Evolutionary conservation across 148 eudicot genomes (phyloP), one percentile per base, ranked within the genome.

Genomic region (Cornus suecica): DNA sequence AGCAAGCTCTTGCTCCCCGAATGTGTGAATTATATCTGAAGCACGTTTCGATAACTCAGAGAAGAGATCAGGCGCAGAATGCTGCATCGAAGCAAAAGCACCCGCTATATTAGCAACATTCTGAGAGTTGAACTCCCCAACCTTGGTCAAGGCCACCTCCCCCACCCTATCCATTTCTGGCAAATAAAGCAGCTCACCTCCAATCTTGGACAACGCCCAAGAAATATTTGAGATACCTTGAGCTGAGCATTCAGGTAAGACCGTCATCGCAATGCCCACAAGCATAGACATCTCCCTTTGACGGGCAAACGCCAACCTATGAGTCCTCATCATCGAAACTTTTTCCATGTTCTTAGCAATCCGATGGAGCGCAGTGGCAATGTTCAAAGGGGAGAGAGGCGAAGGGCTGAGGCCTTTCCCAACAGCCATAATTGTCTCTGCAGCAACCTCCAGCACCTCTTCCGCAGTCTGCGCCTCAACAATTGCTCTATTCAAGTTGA

Each of bases 271-370:
- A 79, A 93, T 88, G 42, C 91, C 93, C 70, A 95, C 94, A 76
- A 95, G 97, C 97, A 95, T 89, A 67, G 85, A 91, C 97, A 95
- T 95, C 80, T 92, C 97, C 77, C 90, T 87, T 71, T 86, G 96
- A 45, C 99, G 89, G 16, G 99, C 97, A 73, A 95, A 92, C 1
- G 97, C 92, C 73, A 95, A 75, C 82, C 99, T 86, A 23, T 80
- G 94, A 45, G 89, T 87, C 77, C 81, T 89, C 79, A 80, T 64
- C 99, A 95, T 92, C 2, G 92, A 89, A 14, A 95, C 97, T 83
- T 95, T 92, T 83, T 95, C 99, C 99, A 95, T 95, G 82, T 92
- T 95, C 85, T 95, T 95, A 34, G 97, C 99, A 74, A 95, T 91
- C 64, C 97, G 88, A 73, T 95, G 97, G n/a, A 95, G 84, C 7